Base-by-base conservation (phyloP, 805 yeast species). In the Barnettozyma californica region DNA sequence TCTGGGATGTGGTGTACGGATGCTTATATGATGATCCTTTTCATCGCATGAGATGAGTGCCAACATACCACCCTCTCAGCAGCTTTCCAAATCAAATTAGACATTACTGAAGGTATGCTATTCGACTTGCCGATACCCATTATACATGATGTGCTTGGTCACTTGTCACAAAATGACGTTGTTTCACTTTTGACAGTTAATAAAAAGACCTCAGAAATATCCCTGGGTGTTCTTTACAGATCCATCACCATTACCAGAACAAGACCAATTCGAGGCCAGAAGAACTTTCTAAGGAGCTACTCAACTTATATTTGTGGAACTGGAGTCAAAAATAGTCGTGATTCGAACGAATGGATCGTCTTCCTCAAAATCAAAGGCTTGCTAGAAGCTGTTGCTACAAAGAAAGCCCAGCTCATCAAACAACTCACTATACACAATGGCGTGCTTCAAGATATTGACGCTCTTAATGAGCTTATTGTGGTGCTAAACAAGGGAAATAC, bases 201-300 rank as follows among this genome's bases (percentile, higher is more conserved):
- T 34, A 25, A 27, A 21, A 16, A 27, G 16, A 14, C 26, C 23
- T 26, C 33, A 25, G 20, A 25, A n/a, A 16, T 26, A 13, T 33
- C 33, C 11, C 6, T 40, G 21, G 21, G 19, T n/a, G 21, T 13
- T 9, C 43, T 40, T n/a, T 26, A 40, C 43, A 40, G 21, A n/a
- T n/a, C 20, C 33, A 40, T 40, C 19, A 19, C 33, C 18, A 31
- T 48, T 36, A n/a, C 48, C 50, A 20, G 33, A 43, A 16, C 41
- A 46, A 14, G 25, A 23, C 6, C 45, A 23, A 10, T 37, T 50
- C 5, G 9, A 20, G 6, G 1, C 31, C 38, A 35, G 21, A 16
- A 35, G 21, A 35, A 16, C 41, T 37, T 11, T 13, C 27, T 21
- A 14, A 10, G 41, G 21, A 27, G 43, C 14, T 26, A 40, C n/a